These are phyloP conservation scores for Penicillium janthinellum DNA, from an alignment of 2,329 filamentous ascomycete genomes.

Conservation along the genomic window DNA sequence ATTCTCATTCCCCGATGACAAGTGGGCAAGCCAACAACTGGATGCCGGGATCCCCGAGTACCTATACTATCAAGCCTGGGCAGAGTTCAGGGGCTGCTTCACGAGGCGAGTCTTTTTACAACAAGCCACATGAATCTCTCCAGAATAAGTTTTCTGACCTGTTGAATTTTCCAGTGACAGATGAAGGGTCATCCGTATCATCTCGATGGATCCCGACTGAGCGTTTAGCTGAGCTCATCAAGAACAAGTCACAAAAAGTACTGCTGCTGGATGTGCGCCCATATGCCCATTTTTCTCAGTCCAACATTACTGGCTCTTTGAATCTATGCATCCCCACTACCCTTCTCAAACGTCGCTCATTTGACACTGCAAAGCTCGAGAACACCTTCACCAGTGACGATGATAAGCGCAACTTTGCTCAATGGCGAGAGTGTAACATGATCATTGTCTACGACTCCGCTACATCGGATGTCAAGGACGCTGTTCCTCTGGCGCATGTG, in stretches of 20 bases:
- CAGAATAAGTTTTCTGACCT: background rate
- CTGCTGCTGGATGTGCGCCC: slow-evolving; percentile 85
- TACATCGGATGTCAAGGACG: slow-evolving; percentile 78
- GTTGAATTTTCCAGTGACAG: slow-evolving; percentile 10
- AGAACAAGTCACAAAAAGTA: slow-evolving; percentile 54
- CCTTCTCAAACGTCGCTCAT: slow-evolving; percentile 84
- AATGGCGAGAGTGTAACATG: slow-evolving; percentile 72
- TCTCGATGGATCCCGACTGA: slow-evolving; percentile 51
- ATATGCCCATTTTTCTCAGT: slow-evolving; percentile 75
- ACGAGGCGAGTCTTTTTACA: slow-evolving; percentile 12
- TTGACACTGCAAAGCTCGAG: slow-evolving; percentile 82
- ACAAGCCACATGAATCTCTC: background rate
- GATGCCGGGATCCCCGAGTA: slow-evolving; percentile 2
- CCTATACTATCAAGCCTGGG: background rate
- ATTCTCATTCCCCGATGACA: background rate
- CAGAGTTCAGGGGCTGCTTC: slow-evolving; percentile 6
- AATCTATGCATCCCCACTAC: slow-evolving; percentile 96
- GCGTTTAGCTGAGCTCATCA: slow-evolving; percentile 60
- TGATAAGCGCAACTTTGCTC: slow-evolving; percentile 71
- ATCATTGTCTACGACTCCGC: slow-evolving; percentile 86
- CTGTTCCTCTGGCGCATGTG: slow-evolving; percentile 77
- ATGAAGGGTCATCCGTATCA: slow-evolving; percentile 5
- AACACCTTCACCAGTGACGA: slow-evolving; percentile 77
- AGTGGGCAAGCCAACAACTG: background rate
- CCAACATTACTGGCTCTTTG: slow-evolving; percentile 76